A percentile compares a stretch with the other conserved stretches of the same genome.
Evolutionary conservation across 2,329 filamentous ascomycete species (phyloP).

Genomic region (Beauveria asiatica): DNA sequence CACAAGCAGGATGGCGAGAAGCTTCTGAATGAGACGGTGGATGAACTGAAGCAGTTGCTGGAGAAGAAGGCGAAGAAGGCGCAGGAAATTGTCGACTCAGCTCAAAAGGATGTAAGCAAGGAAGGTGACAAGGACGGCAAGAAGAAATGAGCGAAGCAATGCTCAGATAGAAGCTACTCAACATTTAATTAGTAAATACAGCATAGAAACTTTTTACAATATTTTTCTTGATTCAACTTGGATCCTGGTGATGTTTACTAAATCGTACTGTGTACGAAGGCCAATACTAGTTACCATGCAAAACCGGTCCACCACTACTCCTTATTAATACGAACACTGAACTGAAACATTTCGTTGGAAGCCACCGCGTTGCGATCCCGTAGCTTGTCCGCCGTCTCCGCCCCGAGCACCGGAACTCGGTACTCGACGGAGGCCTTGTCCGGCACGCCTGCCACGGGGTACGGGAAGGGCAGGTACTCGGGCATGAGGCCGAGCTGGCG

Average conservation of each 20-base stretch:
- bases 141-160: background rate
- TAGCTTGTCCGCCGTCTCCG: slow-evolving; percentile 26
- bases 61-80: slow-evolving; percentile 50
- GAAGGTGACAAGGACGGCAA: background rate
- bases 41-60: slow-evolving; percentile 57
- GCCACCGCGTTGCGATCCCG: slow-evolving; percentile 20
- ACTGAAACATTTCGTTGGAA: slow-evolving; percentile 26
- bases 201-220: background rate
- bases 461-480: slow-evolving; percentile 4
- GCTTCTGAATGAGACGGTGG: slow-evolving; percentile 58
- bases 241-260: too few species aligned
- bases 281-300: background rate
- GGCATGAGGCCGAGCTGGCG: slow-evolving; percentile 44
- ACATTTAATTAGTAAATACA: background rate
- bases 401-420: slow-evolving; percentile 23
- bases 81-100: slow-evolving; percentile 49
- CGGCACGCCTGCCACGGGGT: background rate
- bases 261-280: too few species aligned
- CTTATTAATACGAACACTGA: background rate
- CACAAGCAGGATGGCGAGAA: slow-evolving; percentile 62
- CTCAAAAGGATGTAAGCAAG: slow-evolving; percentile 38
- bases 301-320: background rate
- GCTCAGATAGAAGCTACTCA: background rate
- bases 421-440: slow-evolving; percentile 19
- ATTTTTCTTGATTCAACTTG: too few species aligned